Evolutionary conservation across 768 basidiomycete genomes (phyloP), one percentile per base, ranked within the genome.

Genomic region (Mycena olivaceomarginata): DNA sequence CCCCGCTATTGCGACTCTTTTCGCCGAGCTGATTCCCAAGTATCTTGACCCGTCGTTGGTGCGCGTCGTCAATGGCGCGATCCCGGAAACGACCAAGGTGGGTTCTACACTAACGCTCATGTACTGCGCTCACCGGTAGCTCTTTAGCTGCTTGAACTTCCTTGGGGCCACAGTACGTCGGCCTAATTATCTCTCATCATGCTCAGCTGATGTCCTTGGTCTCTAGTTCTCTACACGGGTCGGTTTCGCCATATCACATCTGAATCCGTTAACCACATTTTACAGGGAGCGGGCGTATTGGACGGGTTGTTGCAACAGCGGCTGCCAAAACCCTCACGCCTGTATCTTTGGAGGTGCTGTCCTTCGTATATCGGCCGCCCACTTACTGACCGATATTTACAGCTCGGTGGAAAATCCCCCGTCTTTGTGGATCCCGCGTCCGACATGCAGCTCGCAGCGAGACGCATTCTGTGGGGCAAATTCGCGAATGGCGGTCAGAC

Each of bases 401-500:
- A 92, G 92, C 91, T 93, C 40, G 92, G 92, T 81, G 85, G 95
- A 37, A 96, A 96, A 83, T 93, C 91, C 1, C 95, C 96, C 1
- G 94, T 92, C 22, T 87, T 97, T 76, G 86, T 97, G 59, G 94
- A 96, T 83, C 89, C 94, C 0, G 88, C 86, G 25, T 92, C 91
- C 70, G 93, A 97, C 81, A 85, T 97, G 66, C 88, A 92, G 72
- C 85, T 89, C 6, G 89, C 93, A 0, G 94, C 95, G 4, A 90
- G 89, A 57, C 90, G 96, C n/a, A 88, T 97, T 59, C 83, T 96
- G 46, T 97, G 95, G 95, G 95, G 95, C n/a, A 96, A 96, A 63
- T 84, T 86, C n/a, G 85, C 89, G 48, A 97, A 97, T 79, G 92
- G 91, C 0, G 96, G 96, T 3, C 91, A 96, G 86, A 92, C 92